Base-by-base conservation (phyloP, 768 basidiomycete species). In the Tubosaeta sp. region DNA sequence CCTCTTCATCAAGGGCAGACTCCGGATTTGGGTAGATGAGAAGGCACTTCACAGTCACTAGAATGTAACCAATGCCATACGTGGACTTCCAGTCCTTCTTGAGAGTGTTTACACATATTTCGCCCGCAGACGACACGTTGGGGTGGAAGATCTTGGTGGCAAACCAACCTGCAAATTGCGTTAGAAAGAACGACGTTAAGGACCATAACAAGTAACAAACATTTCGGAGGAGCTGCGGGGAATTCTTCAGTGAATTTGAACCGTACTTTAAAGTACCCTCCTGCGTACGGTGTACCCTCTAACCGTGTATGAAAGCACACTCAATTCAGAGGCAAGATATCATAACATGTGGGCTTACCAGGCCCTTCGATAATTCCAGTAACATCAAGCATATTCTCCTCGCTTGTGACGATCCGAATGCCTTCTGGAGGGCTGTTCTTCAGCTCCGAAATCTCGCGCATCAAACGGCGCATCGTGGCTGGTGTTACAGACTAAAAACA, bases 11-110 rank as follows among this genome's bases (percentile, higher is more conserved):
- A 43, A 97, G 74, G 0, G 94, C 95, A 8, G 91, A 94, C 68
- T 97, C 94, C 29, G 95, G 92, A 65, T 96, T 96, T 27, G 94
- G 94, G 64, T 94, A 94, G 58, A 98, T 97, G 55, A 98, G 80
- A 41, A 98, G 82, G 64, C 94, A 96, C 67, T 94, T 94, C 57
- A 97, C 86, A 25, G 92, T 94, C 51, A 92, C 85, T 14, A 95
- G 79, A 52, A 95, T 95, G 66, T 94, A 91, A 13, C 76, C 82
- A 27, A 98, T 92, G 44, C 94, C 94, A 60, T 91, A 94, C 12
- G 84, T 80, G 21, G 89, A 79, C 66, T 93, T 88, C 94, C 94
- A 97, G 62, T 95, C 93, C 69, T 96, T 95, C 78, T 96, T 97
- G 22, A 97, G 73, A 7, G 94, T 97, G 72, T 94, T 95, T 13